Conservation (phyloP, 345 rosid genomes). For the Camelina laxa region DNA sequence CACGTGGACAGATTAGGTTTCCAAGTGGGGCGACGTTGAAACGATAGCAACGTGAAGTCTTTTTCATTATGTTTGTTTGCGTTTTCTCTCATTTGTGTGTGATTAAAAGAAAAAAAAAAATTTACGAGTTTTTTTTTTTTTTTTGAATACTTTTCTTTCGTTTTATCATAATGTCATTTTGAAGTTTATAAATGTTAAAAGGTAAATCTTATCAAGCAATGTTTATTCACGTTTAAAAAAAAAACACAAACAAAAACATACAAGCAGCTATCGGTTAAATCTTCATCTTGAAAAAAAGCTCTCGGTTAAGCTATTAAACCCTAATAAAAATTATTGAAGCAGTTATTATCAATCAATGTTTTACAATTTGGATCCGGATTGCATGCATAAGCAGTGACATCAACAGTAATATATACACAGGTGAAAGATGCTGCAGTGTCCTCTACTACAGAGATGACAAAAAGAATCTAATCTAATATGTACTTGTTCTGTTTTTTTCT, state of each 20-base stretch:
- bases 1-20: constrained; percentile 18
- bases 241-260: not conserved
- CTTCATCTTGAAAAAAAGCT: not conserved
- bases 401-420: constrained; percentile 23
- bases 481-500: too few species aligned
- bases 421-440: constrained; percentile 6
- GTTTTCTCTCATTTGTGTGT: not conserved
- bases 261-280: not conserved
- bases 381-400: constrained; percentile 41
- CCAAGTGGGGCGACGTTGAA: constrained; percentile 15
- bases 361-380: not conserved
- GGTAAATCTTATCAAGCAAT: not conserved
- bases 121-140: not conserved
- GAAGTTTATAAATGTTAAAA: too few species aligned
- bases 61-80: not conserved
- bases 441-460: constrained; percentile 11
- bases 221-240: not conserved
- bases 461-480: not conserved
- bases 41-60: not conserved
- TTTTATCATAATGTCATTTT: too few species aligned
- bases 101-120: too few species aligned
- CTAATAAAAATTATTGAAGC: not conserved
- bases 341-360: not conserved
- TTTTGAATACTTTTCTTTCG: too few species aligned
- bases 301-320: too few species aligned